These are phyloP conservation scores for Psilocybe tampanensis DNA, from an alignment of 768 basidiomycete species.

Conservation along the genomic window DNA sequence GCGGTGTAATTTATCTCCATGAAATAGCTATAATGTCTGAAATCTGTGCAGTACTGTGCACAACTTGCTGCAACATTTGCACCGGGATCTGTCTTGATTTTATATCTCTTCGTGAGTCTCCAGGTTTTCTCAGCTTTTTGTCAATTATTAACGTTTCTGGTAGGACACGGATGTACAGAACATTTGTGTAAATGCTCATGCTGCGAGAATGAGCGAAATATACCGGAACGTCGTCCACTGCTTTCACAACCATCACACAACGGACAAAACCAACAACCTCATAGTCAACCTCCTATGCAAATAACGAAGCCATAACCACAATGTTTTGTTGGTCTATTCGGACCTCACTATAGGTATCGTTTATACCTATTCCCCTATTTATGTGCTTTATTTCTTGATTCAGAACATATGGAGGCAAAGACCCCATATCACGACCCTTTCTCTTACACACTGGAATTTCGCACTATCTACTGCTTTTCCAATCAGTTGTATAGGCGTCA, in stretches of 20 bases:
- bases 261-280: constrained; percentile 24
- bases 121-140: not conserved
- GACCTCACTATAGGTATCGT: too few species aligned
- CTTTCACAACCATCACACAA: constrained; percentile 21
- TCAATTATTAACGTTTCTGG: not conserved
- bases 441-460: too few species aligned
- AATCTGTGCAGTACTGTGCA: constrained; percentile 28
- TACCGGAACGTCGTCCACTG: constrained; percentile 30
- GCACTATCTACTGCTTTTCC: too few species aligned
- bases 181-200: constrained; percentile 28
- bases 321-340: too few species aligned
- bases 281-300: constrained; percentile 28
- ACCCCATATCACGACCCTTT: too few species aligned
- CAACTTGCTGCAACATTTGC: constrained; percentile 36
- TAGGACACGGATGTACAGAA: constrained; percentile 41
- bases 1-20: not conserved
- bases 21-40: constrained; percentile 25
- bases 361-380: too few species aligned
- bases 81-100: constrained; percentile 43
- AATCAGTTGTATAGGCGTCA: too few species aligned
- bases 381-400: too few species aligned
- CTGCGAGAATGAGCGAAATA: constrained; percentile 11
- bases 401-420: too few species aligned
- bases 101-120: constrained; percentile 35
- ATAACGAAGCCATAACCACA: not conserved